Evolutionary conservation across 2,329 filamentous ascomycete genomes (phyloP).

Genomic region (Colletotrichum cereale): DNA sequence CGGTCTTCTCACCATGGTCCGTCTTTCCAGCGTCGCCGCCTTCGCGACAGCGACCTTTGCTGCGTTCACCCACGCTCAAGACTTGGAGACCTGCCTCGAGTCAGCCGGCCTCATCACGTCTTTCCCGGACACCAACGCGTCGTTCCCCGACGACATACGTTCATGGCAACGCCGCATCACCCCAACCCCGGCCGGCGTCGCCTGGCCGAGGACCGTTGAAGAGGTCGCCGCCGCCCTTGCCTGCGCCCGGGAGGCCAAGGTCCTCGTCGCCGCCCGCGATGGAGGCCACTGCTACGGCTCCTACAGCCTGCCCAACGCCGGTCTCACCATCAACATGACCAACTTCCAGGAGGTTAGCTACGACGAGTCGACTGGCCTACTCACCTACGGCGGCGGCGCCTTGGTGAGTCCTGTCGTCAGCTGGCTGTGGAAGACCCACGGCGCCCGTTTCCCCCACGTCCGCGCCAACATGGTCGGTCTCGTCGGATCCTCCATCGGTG

Average conservation of each 20-base stretch:
- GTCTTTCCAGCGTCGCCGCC: conserved; percentile 15
- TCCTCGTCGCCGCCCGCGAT: conserved; percentile 37
- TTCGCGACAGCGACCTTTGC: conserved; percentile 17
- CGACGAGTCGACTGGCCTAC: conserved; percentile 25
- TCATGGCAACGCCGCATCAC: conserved; percentile 39
- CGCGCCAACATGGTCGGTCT: conserved; percentile 39
- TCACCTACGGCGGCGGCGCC: conserved; percentile 37
- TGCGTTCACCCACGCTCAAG: conserved; percentile 11
- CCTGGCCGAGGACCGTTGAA: conserved; percentile 33
- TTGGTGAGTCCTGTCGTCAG: conserved; percentile 39
- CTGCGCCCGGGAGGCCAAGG: conserved; percentile 37
- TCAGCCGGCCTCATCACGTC: conserved; percentile 36
- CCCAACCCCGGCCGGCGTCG: conserved; percentile 37
- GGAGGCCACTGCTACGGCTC: conserved; percentile 38
- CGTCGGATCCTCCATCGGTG: conserved; percentile 36
- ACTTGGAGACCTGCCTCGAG: conserved; percentile 35
- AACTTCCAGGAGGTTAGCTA: conserved; percentile 37
- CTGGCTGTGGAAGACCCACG: conserved; percentile 38
- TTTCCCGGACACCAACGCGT: conserved; percentile 35
- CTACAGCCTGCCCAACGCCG: conserved; percentile 32
- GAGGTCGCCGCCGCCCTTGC: conserved; percentile 37
- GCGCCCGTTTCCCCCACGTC: conserved; percentile 40
- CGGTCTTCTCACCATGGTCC: conserved; percentile 17
- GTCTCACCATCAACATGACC: conserved; percentile 38
- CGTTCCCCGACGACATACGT: conserved; percentile 30